Base-by-base conservation (phyloP, 371 early-diverging fungal genomes). In the Blakeslea trispora region DNA sequence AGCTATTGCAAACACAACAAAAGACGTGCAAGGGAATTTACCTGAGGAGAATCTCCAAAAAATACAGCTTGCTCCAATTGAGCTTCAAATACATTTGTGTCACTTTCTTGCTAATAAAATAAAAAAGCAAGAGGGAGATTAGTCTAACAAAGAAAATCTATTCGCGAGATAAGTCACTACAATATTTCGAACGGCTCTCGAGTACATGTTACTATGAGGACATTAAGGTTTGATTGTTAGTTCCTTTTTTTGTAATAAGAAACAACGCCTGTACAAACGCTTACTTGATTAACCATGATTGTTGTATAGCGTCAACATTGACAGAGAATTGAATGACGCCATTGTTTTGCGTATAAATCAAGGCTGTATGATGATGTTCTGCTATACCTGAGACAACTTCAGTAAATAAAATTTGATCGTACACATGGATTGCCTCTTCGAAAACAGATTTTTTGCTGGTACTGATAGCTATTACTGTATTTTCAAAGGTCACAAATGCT, bases 401-500 rank as follows among this genome's bases (percentile, higher is more conserved):
- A 2, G 37, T 37, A 37, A 5, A 63, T 17, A 6, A 57, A 19
- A n/a, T 42, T 18, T 44, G 21, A 31, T 57, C 34, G 5, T 43
- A 43, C 11, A 63, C 42, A 0, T 46, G 53, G 1, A 57, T 37
- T 6, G 53, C 39, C 28, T 57, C 63, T 32, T 63, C 63, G 53
- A 63, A 63, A 2, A 57, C 45, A 1, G 50, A 63, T 15, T 47
- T 22, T 14, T 28, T 52, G 21, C 43, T 43, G 5, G 48, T 13
- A 0, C 57, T 57, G 2, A 49, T 34, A 2, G 57, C 57, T 19
- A 63, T 39, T 0, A 63, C 37, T 2, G 57, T 53, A 14, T 22
- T 13, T 31, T 53, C 53, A 57, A 63, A 57, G 1, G 63, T 37
- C 19, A 57, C 44, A 48, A 63, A 63, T 17, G 49, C 63, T 35